A percentile compares a stretch with the other conserved stretches of the same genome.
Conservation (phyloP, 1,284 basidiomycete species). For the Ceratobasidium sp. region DNA sequence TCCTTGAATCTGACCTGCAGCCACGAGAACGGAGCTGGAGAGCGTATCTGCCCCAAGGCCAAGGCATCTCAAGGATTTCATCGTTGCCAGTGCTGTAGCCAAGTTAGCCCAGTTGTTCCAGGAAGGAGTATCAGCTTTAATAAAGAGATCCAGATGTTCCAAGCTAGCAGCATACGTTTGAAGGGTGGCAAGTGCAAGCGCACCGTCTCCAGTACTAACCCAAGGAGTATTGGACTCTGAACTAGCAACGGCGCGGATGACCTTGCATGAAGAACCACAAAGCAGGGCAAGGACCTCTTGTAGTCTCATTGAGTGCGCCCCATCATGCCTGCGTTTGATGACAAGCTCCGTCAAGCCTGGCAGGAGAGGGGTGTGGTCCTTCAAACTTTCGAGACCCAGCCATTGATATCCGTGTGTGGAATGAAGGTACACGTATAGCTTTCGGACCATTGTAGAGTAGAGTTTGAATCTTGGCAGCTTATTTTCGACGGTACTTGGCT, state of each 20-base stretch:
- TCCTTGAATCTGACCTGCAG: not conserved
- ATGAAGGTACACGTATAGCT: not conserved
- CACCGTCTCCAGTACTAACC: not conserved
- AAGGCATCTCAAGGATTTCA: not conserved
- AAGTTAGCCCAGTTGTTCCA: not conserved
- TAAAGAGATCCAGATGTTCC: not conserved
- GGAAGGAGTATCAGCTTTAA: not conserved
- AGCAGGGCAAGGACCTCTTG: not conserved
- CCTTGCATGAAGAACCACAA: not conserved
- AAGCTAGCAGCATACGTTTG: not conserved
- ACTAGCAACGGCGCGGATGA: not conserved
- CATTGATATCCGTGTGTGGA: not conserved
- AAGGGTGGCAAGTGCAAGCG: not conserved
- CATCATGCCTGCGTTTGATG: not conserved
- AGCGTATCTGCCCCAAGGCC: not conserved
- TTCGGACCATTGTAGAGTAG: not conserved
- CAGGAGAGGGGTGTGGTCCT: not conserved
- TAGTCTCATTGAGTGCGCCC: not conserved
- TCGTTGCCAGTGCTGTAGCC: not conserved
- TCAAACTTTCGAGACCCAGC: not conserved
- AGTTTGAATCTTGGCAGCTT: not conserved
- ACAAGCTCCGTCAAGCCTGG: not conserved
- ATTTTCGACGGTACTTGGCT: not conserved
- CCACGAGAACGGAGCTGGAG: not conserved
- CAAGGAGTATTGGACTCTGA: not conserved